Percentiles rank a stretch among this genome's conserved stretches.
phyloP scores from a whole-genome alignment of 169 alveolate species.

The Plasmodium billcollinsi region DNA sequence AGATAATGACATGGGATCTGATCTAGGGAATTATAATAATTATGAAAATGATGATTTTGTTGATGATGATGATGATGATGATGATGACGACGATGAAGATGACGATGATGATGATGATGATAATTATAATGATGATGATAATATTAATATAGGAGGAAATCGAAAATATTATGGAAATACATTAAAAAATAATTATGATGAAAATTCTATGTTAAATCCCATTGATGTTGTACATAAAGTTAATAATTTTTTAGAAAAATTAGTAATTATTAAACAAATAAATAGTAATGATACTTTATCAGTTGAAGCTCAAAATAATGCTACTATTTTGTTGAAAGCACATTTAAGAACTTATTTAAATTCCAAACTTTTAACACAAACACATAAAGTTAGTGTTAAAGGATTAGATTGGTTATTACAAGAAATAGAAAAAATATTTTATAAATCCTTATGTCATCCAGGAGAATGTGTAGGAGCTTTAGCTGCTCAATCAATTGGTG shows the following conservation, averaged over 20 bases:
- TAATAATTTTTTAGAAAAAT: slow-evolving; percentile 82
- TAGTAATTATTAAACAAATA: slow-evolving; percentile 85
- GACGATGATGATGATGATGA: slow-evolving; percentile 4
- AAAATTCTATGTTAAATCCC: slow-evolving; percentile 83
- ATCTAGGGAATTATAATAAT: not conserved
- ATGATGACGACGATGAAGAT: slow-evolving; percentile 73
- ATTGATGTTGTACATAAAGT: slow-evolving; percentile 88
- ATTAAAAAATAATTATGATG: slow-evolving; percentile 19
- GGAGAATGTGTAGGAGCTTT: slow-evolving; percentile 99
- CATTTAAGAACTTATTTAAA: slow-evolving; percentile 95
- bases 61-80: not conserved
- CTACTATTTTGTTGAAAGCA: slow-evolving; percentile 93
- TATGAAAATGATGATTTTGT: not conserved
- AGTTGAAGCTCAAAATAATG: slow-evolving; percentile 94
- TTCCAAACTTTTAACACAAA: slow-evolving; percentile 94
- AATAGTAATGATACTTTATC: slow-evolving; percentile 86
- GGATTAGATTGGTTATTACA: slow-evolving; percentile 98
- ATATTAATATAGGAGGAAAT: not conserved
- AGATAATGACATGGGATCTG: not conserved
- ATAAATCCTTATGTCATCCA: slow-evolving; percentile 96
- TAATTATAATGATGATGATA: not conserved
- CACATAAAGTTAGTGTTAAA: slow-evolving; percentile 94
- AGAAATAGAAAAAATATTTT: slow-evolving; percentile 96
- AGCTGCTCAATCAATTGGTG: slow-evolving; percentile 99
- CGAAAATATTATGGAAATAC: slow-evolving; percentile 8